phyloP scores from a whole-genome alignment of 2,329 filamentous ascomycete genomes.

The Dactylellina parvicollis region DNA sequence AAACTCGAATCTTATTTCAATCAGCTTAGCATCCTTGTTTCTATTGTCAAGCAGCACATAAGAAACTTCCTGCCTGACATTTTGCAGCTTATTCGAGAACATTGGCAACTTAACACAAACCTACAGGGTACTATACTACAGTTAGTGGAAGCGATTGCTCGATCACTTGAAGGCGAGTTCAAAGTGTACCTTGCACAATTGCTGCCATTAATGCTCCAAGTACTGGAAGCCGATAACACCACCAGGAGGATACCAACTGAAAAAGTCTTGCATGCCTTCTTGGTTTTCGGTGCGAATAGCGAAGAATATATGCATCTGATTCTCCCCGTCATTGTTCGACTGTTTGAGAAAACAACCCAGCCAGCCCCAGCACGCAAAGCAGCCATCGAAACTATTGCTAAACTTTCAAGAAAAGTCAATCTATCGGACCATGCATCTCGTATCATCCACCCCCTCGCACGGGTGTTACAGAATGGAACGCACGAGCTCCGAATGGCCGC shows the following conservation, averaged over 20 bases:
- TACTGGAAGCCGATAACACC: conserved; percentile 85
- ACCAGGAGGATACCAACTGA: conserved; percentile 83
- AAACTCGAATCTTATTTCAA: conserved; percentile 97
- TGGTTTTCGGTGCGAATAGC: conserved; percentile 93
- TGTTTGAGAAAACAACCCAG: conserved; percentile 89
- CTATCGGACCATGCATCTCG: conserved; percentile 95
- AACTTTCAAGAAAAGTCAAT: conserved; percentile 94
- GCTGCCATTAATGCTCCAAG: conserved; percentile 90
- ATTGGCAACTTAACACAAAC: conserved; percentile 82
- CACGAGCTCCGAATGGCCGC: conserved; percentile 79
- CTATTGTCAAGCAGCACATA: conserved; percentile 96
- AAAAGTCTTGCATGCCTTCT: conserved; percentile 89
- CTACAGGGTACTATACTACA: conserved; percentile 91
- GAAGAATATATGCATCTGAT: conserved; percentile 99
- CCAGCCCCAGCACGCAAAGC: conserved; percentile 81
- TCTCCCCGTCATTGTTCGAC: conserved; percentile 90
- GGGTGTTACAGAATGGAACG: conserved; percentile 80
- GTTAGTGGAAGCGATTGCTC: conserved; percentile 90
- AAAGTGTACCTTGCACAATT: conserved; percentile 92
- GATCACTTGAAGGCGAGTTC: conserved; percentile 95
- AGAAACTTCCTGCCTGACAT: conserved; percentile 88
- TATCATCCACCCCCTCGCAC: conserved; percentile 91
- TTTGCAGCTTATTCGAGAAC: conserved; percentile 84
- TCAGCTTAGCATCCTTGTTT: conserved; percentile 89
- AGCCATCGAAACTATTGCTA: conserved; percentile 93